Conservation (phyloP, 768 basidiomycete species). For the Pleurotus tuber-regium region DNA sequence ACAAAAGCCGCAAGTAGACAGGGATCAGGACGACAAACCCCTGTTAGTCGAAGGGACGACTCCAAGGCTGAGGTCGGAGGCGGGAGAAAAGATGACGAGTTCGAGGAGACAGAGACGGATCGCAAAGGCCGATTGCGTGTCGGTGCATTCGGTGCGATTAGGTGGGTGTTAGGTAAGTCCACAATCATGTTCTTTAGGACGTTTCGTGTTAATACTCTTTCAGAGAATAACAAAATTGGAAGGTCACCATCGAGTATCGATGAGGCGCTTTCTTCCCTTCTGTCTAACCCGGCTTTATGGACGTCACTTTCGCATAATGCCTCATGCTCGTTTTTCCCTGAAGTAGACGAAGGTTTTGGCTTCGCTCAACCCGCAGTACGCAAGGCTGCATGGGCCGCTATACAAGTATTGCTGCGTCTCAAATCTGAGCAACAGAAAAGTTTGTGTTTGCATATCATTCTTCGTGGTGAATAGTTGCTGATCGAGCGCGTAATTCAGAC, state of each 20-base stretch:
- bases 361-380: conserved; percentile 69
- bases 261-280: conserved; percentile 25
- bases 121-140: conserved; percentile 67
- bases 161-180: conserved; percentile 60
- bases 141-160: conserved; percentile 62
- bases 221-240: conserved; percentile 15
- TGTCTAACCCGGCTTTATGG: conserved; percentile 58
- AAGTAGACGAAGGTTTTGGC: conserved; percentile 53
- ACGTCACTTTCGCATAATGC: conserved; percentile 45
- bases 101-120: conserved; percentile 71
- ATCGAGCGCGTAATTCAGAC: too few species aligned
- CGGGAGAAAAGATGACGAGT: conserved; percentile 56
- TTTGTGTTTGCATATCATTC: too few species aligned
- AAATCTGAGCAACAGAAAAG: too few species aligned
- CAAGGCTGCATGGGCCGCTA: conserved; percentile 62
- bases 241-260: too few species aligned
- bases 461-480: too few species aligned
- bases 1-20: conserved; percentile 28
- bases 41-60: conserved; percentile 26
- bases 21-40: conserved; percentile 16
- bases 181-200: background rate
- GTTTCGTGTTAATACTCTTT: background rate
- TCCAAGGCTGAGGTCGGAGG: conserved; percentile 26
- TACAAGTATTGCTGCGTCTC: conserved; percentile 42
- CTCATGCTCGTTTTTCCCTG: conserved; percentile 39